phyloP scores from a whole-genome alignment of 495 filamentous ascomycete genomes.

The Neurospora pannonica region DNA sequence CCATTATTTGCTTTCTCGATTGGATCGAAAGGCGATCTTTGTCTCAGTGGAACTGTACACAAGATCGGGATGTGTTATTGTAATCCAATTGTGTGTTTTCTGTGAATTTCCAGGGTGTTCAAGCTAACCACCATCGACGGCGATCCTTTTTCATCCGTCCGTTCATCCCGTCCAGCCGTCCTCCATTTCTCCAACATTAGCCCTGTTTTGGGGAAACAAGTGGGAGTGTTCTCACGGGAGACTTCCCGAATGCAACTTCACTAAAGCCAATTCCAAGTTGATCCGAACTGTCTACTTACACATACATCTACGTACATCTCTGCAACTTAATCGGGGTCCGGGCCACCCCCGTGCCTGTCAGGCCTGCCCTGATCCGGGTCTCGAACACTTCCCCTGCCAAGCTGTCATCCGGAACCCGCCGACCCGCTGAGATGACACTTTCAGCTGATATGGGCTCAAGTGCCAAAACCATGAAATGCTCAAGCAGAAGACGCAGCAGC shows the following conservation, averaged over 20 bases:
- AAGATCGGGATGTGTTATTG: not conserved
- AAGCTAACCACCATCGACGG: not conserved
- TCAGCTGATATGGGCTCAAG: not conserved
- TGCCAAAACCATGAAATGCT: not conserved
- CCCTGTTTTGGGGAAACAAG: not conserved
- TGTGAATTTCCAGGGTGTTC: not conserved
- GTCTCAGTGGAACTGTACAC: not conserved
- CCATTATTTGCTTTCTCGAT: not conserved
- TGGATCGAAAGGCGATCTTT: not conserved
- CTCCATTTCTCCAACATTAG: not conserved
- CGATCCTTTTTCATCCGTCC: not conserved
- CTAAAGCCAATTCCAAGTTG: not conserved
- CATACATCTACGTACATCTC: not conserved
- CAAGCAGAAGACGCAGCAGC: not conserved
- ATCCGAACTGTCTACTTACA: not conserved
- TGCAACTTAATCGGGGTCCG: not conserved
- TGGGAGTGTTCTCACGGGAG: not conserved
- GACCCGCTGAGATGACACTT: not conserved
- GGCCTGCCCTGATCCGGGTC: not conserved
- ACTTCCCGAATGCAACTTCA: not conserved
- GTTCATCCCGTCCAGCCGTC: not conserved
- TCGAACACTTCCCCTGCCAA: not conserved
- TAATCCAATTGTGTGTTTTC: not conserved
- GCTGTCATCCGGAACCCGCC: not conserved
- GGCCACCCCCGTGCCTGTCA: too few species aligned